Conservation (phyloP, 2,329 filamentous ascomycete genomes). For the Intubia oerlemansii region DNA sequence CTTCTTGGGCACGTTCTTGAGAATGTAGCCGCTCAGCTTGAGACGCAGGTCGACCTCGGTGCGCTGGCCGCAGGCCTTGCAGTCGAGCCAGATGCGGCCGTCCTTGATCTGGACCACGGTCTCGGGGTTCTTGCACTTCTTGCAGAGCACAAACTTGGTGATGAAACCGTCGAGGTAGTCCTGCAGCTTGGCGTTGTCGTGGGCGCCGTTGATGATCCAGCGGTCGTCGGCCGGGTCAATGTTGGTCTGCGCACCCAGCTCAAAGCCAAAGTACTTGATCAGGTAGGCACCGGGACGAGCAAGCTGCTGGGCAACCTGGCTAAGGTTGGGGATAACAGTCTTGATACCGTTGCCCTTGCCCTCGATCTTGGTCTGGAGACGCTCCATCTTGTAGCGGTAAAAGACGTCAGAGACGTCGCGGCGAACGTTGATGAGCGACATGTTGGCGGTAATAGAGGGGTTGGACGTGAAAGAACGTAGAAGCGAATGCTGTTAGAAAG, state of each 20-base stretch:
- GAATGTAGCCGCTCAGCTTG: conserved; percentile 91
- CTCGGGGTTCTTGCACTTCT: conserved; percentile 99
- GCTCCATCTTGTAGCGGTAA: conserved; percentile 99
- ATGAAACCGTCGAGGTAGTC: conserved; percentile 98
- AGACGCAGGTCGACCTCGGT: conserved; percentile 78
- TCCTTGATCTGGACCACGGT: conserved; percentile 93
- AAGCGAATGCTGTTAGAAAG: background rate
- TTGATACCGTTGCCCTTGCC: conserved; percentile 99
- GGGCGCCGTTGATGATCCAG: conserved; percentile 99
- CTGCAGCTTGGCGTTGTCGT: conserved; percentile 87
- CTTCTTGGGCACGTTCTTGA: conserved; percentile 86
- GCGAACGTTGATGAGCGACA: conserved; percentile 97
- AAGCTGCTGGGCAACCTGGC: conserved; percentile 78
- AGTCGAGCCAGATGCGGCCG: conserved; percentile 77
- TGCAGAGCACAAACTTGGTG: conserved; percentile 90
- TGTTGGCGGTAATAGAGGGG: conserved; percentile 38
- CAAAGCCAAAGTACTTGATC: conserved; percentile 99
- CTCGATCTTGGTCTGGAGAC: conserved; percentile 95
- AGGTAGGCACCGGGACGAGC: conserved; percentile 83
- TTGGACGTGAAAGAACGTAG: background rate
- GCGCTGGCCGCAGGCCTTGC: conserved; percentile 94
- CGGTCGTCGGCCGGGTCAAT: conserved; percentile 92
- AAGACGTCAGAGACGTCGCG: conserved; percentile 96
- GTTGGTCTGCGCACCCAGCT: conserved; percentile 96
- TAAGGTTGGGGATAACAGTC: conserved; percentile 90